Percentiles rank a stretch among this genome's conserved stretches.
These are phyloP conservation scores for Lepidium didymum DNA, from an alignment of 345 rosid genomes.

Conservation along the genomic window DNA sequence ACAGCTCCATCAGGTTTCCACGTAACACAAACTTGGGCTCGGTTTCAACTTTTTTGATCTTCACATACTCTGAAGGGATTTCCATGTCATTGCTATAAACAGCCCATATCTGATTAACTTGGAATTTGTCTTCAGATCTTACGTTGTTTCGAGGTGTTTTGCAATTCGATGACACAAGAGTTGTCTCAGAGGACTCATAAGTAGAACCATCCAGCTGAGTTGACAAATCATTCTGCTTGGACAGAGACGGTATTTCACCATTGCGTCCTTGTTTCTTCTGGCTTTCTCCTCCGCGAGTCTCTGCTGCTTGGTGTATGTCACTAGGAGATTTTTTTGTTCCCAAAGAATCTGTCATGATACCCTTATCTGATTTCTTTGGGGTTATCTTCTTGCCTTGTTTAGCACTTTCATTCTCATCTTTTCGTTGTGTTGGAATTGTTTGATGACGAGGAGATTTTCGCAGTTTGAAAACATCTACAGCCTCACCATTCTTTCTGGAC, in stretches of 20 bases:
- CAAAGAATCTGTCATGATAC: constrained; percentile 19
- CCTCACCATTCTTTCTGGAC: constrained; percentile 5
- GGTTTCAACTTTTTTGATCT: constrained; percentile 30
- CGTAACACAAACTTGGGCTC: constrained; percentile 25
- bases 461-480: neutral
- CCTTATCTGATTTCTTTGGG: constrained; percentile 14
- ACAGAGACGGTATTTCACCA: constrained; percentile 9
- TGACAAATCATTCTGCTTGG: constrained; percentile 17
- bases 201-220: constrained; percentile 4
- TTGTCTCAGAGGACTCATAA: neutral
- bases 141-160: constrained; percentile 25
- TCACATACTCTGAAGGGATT: constrained; percentile 44
- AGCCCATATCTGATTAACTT: constrained; percentile 43
- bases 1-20: constrained; percentile 29
- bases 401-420: constrained; percentile 15
- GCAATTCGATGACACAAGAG: constrained; percentile 13
- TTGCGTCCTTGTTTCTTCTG: constrained; percentile 21
- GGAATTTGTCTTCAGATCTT: constrained; percentile 38
- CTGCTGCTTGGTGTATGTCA: constrained; percentile 31
- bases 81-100: constrained; percentile 27
- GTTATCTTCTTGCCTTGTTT: constrained; percentile 7
- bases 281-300: constrained; percentile 15
- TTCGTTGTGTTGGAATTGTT: neutral
- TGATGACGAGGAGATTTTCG: constrained; percentile 28
- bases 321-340: constrained; percentile 34